A percentile compares a stretch with the other conserved stretches of the same genome.
Evolutionary conservation across 768 basidiomycete species (phyloP).

Genomic region (Filobasidium wieringae): DNA sequence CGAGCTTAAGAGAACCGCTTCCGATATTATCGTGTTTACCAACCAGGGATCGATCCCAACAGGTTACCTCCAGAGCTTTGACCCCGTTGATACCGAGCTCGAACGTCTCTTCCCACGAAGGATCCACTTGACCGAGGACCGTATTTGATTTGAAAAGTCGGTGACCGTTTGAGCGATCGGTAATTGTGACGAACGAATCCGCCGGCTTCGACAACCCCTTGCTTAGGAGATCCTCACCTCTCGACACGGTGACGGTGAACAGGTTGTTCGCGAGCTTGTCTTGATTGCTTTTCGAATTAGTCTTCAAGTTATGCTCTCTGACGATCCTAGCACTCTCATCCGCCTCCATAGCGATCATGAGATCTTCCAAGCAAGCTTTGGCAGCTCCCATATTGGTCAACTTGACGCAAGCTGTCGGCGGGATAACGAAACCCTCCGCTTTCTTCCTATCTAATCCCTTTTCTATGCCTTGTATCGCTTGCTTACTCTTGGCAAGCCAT

Average conservation of each 20-base stretch:
- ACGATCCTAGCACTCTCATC: slow-evolving; percentile 34
- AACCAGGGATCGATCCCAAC: slow-evolving; percentile 35
- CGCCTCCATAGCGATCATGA: slow-evolving; percentile 31
- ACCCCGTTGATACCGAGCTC: slow-evolving; percentile 24
- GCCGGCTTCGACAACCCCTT: slow-evolving; percentile 24
- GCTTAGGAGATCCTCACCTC: slow-evolving; percentile 29
- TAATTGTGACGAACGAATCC: slow-evolving; percentile 30
- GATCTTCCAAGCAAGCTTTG: slow-evolving; percentile 27
- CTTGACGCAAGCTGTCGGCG: slow-evolving; percentile 35
- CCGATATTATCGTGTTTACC: slow-evolving; percentile 38
- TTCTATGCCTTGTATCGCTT: slow-evolving; percentile 30
- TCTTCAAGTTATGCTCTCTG: slow-evolving; percentile 18
- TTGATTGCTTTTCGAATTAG: neutral
- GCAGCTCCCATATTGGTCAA: slow-evolving; percentile 34
- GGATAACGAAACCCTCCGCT: slow-evolving; percentile 30
- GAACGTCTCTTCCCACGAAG: slow-evolving; percentile 34
- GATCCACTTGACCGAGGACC: slow-evolving; percentile 31
- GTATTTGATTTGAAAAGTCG: slow-evolving; percentile 33
- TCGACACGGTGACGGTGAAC: slow-evolving; percentile 27
- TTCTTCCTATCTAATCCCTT: slow-evolving; percentile 34
- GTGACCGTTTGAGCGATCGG: slow-evolving; percentile 21
- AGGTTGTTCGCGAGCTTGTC: slow-evolving; percentile 16
- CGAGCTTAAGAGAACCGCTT: slow-evolving; percentile 27
- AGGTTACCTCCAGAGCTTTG: slow-evolving; percentile 25
- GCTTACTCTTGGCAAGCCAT: slow-evolving; percentile 38